Evolutionary conservation across 306 rosid genomes (phyloP).

Genomic region (Clitoria ternatea): DNA sequence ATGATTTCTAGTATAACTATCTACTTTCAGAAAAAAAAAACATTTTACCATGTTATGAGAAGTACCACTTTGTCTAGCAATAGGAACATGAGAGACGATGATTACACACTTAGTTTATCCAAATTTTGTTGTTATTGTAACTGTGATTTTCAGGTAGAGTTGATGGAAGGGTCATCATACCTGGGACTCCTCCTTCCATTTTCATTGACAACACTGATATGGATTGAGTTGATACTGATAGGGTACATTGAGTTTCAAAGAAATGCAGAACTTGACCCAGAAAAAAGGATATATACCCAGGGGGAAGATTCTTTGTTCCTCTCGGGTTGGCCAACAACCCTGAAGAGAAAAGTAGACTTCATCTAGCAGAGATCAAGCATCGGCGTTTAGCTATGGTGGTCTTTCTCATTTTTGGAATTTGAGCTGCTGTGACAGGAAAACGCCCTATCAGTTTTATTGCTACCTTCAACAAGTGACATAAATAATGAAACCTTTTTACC

Average conservation of each 20-base stretch:
- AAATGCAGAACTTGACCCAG: slow-evolving; percentile 77
- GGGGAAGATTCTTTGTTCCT: slow-evolving; percentile 75
- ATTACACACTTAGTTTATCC: neutral
- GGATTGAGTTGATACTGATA: slow-evolving; percentile 72
- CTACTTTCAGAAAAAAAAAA: too few species aligned
- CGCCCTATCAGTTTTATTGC: slow-evolving; percentile 66
- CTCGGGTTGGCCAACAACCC: slow-evolving; percentile 59
- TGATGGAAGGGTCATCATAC: slow-evolving; percentile 76
- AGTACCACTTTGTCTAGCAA: too few species aligned
- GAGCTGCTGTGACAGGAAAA: slow-evolving; percentile 74
- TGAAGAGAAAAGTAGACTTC: slow-evolving; percentile 62
- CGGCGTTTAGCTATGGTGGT: slow-evolving; percentile 72
- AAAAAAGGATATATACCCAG: slow-evolving; percentile 76
- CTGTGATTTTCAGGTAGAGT: slow-evolving; percentile 55
- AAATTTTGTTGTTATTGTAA: neutral
- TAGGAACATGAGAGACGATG: too few species aligned
- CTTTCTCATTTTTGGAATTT: slow-evolving; percentile 69
- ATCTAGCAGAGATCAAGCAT: slow-evolving; percentile 82
- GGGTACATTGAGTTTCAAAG: slow-evolving; percentile 85
- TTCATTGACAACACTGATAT: slow-evolving; percentile 55
- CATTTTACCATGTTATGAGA: too few species aligned
- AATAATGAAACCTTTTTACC: neutral
- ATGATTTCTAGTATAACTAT: too few species aligned
- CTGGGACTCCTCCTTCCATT: slow-evolving; percentile 72
- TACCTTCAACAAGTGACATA: slow-evolving; percentile 60